phyloP scores from a whole-genome alignment of 2,329 filamentous ascomycete genomes.

The Arthrocladium fulminans region DNA sequence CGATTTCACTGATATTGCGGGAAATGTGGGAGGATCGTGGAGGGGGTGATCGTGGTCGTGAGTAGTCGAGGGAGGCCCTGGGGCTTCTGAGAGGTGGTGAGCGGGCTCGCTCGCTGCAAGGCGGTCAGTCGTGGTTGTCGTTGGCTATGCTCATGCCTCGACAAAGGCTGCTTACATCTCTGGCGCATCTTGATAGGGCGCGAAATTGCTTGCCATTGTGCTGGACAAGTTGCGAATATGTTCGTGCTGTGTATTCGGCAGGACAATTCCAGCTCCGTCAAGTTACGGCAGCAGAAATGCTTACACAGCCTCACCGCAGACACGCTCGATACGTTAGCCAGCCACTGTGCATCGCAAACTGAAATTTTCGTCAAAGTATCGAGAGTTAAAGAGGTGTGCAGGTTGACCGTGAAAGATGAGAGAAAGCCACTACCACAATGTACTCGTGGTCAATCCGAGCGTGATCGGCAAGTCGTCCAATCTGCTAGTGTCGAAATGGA shows the following conservation, averaged over 20 bases:
- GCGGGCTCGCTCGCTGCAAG: constrained; percentile 59
- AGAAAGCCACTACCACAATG: no score
- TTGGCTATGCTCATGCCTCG: not conserved
- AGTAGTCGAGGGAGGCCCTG: constrained; percentile 42
- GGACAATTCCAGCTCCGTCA: not conserved
- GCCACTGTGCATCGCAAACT: no score
- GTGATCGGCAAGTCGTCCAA: no score
- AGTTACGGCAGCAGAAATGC: no score
- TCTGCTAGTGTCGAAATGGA: no score
- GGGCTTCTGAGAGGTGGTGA: constrained; percentile 48
- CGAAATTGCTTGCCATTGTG: constrained; percentile 66
- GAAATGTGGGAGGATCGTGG: constrained; percentile 36
- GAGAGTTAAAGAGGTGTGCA: no score
- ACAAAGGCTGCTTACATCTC: constrained; percentile 43
- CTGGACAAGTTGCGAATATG: not conserved
- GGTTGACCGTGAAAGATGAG: no score
- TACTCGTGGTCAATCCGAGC: no score
- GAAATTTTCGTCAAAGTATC: no score
- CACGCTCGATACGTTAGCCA: no score
- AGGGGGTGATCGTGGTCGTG: constrained; percentile 45
- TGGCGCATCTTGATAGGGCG: constrained; percentile 90
- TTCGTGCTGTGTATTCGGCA: not conserved
- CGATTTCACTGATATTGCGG: constrained; percentile 34
- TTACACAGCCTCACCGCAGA: no score
- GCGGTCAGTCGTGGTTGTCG: not conserved